A percentile compares a stretch with the other conserved stretches of the same genome.
Conservation (phyloP, 768 basidiomycete genomes). For the Dioszegia aurantiaca region DNA sequence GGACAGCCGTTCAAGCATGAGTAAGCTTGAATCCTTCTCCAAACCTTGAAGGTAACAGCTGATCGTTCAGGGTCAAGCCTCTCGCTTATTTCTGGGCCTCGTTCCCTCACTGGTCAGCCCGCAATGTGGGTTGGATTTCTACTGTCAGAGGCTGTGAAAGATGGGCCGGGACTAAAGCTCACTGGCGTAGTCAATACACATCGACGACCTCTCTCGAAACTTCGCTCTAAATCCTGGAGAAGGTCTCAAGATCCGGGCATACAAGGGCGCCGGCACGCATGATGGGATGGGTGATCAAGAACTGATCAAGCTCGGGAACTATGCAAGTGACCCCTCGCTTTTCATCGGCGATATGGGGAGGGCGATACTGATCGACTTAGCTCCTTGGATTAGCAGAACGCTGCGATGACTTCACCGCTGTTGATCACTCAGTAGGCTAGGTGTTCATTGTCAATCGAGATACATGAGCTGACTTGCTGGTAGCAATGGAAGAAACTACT, state of each 20-base stretch:
- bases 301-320: slow-evolving; percentile 51
- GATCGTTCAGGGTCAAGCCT: slow-evolving; percentile 40
- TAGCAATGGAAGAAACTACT: slow-evolving; percentile 27
- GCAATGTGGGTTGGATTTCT: slow-evolving; percentile 38
- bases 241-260: slow-evolving; percentile 78
- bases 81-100: slow-evolving; percentile 74
- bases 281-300: slow-evolving; percentile 65
- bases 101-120: slow-evolving; percentile 67
- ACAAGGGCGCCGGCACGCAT: slow-evolving; percentile 70
- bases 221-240: slow-evolving; percentile 82
- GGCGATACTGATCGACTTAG: slow-evolving; percentile 12
- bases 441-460: background rate
- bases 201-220: slow-evolving; percentile 84
- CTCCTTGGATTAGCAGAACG: slow-evolving; percentile 62
- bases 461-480: background rate
- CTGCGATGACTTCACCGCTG: slow-evolving; percentile 62
- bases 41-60: background rate
- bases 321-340: slow-evolving; percentile 27
- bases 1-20: slow-evolving; percentile 71
- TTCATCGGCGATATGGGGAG: background rate
- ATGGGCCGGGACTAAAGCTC: background rate
- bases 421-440: slow-evolving; percentile 65
- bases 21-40: slow-evolving; percentile 45
- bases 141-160: too few species aligned
- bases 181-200: slow-evolving; percentile 69